Evolutionary conservation across 805 yeast species (phyloP).

Genomic region (Suhomyces sp.): DNA sequence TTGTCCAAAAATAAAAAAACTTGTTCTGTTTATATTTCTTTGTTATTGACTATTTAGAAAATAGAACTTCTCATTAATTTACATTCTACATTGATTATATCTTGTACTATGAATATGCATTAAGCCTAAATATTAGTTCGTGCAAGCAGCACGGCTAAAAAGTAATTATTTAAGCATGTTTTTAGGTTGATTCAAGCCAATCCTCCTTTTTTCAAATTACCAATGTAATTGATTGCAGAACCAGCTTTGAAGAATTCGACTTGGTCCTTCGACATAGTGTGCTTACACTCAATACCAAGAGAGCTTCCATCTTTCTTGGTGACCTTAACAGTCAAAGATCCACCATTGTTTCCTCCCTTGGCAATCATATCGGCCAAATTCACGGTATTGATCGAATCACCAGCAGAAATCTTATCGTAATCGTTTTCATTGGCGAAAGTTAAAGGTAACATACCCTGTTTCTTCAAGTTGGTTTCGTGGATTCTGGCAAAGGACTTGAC

Average conservation of each 20-base stretch:
- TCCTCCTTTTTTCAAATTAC: conserved; percentile 41
- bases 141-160: not conserved
- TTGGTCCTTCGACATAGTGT: conserved; percentile 97
- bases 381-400: conserved; percentile 75
- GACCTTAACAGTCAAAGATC: conserved; percentile 65
- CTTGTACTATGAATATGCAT: conserved; percentile 2
- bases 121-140: not conserved
- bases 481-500: conserved; percentile 97
- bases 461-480: conserved; percentile 96
- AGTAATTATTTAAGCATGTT: not conserved
- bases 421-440: conserved; percentile 89
- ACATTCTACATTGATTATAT: not conserved
- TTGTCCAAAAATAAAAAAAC: not conserved
- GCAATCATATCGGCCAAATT: conserved; percentile 73
- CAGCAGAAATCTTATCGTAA: conserved; percentile 74
- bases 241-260: conserved; percentile 96
- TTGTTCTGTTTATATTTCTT: conserved; percentile 3
- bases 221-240: conserved; percentile 91
- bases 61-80: conserved; percentile 5
- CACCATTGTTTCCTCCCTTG: conserved; percentile 87
- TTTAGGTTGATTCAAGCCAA: not conserved
- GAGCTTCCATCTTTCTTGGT: conserved; percentile 71
- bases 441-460: conserved; percentile 95
- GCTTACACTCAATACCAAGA: conserved; percentile 74
- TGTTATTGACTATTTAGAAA: conserved; percentile 6